Evolutionary conservation across 768 basidiomycete genomes (phyloP).

Genomic region (Suillus ampliporus): DNA sequence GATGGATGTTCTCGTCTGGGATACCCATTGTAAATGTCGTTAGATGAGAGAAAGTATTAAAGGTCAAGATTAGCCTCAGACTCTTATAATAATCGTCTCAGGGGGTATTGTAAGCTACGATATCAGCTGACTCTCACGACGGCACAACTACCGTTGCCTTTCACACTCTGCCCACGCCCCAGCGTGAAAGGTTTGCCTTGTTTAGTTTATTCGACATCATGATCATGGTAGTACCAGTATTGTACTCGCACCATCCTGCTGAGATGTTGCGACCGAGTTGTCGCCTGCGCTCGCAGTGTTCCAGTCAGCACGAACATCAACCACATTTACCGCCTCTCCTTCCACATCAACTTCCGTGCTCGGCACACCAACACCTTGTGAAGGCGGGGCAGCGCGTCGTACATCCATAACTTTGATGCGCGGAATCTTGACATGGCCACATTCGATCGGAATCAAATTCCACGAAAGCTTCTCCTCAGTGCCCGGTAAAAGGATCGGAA

Average conservation of each 20-base stretch:
- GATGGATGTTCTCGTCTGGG: constrained; percentile 60
- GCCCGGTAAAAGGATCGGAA: constrained; percentile 78
- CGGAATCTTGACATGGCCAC: constrained; percentile 69
- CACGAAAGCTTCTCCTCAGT: constrained; percentile 69
- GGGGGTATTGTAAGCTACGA: constrained; percentile 10
- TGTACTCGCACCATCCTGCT: constrained; percentile 11
- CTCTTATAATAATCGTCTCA: constrained; percentile 6
- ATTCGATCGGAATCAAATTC: constrained; percentile 76
- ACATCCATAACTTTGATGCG: constrained; percentile 62
- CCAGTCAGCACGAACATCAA: constrained; percentile 55
- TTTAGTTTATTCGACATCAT: neutral
- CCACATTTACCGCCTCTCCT: constrained; percentile 55
- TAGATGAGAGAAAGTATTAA: neutral
- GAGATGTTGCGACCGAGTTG: constrained; percentile 13
- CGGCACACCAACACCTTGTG: constrained; percentile 30
- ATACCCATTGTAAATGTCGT: constrained; percentile 36
- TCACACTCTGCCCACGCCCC: neutral
- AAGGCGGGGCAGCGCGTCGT: constrained; percentile 43
- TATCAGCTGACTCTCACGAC: constrained; percentile 1
- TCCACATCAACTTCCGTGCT: constrained; percentile 41
- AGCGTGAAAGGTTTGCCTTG: neutral
- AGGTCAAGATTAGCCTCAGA: neutral
- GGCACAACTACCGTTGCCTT: neutral
- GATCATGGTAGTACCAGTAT: constrained; percentile 27
- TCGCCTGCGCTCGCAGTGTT: constrained; percentile 21